Base-by-base conservation (phyloP, 129 eudicot species). In the Cynara cardunculus region DNA sequence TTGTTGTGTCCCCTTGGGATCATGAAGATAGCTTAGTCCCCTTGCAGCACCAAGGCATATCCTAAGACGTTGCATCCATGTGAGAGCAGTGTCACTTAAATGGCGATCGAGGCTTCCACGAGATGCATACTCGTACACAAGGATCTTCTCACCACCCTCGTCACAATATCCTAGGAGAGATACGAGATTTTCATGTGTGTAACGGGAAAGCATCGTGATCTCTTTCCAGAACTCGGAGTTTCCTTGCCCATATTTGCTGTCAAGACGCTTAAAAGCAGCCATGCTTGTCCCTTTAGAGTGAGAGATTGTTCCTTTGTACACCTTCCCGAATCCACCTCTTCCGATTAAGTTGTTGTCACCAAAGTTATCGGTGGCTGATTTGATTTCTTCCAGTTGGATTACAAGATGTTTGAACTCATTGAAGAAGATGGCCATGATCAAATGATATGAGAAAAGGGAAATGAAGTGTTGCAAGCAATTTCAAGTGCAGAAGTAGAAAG, bases 211-310 rank as follows among this genome's bases (percentile, higher is more conserved):
- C 75, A 44, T 41, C 82, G 46, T 44, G 5, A 78, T 44, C 13
- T 78, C 82, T 8, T 49, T 78, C 82, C 75, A 69, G 34, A 78
- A 78, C 44, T 78, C 82, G 0, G 69, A 59, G 46, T 78, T 35
- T 34, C 82, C 82, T 78, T 69, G 82, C 53, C 82, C 76, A 46
- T 8, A 27, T 27, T 5, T 27, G 41, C 69, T 74, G 19, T 78
- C 68, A 11, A 78, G 25, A 44, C 75, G 49, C 69, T 78, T 78
- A 0, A 68, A 9, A 18, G 82, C 82, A 21, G 53, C 82, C 19
- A 44, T n/a, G 53, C 69, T 69, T 19, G 8, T 9, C 0, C 76
- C 69, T 16, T 19, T n/a, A 26, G 14, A 27, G 22, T 41, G 75
- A 10, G 30, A 18, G 7, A 68, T 8, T 44, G 12, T 53, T 70